Base-by-base conservation (phyloP, 2,329 filamentous ascomycete species). In the Paracamarosporium sp. region DNA sequence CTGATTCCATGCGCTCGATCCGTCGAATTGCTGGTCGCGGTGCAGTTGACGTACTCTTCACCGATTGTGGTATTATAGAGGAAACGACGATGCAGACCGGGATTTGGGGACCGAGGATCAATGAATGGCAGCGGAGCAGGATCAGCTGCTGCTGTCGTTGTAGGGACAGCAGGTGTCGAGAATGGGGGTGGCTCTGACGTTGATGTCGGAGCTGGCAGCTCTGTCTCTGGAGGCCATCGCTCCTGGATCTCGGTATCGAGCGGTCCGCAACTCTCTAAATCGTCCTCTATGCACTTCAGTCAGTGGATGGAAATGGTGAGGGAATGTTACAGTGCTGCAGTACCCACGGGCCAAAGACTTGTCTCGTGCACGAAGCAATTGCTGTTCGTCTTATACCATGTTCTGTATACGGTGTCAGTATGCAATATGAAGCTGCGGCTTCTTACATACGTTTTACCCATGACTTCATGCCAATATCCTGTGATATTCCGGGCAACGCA, bases 1-100 rank as follows among this genome's bases (percentile, higher is more conserved):
- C 15, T 33, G 12, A 55, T 33, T 28, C 38, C 31, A n/a, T 41
- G 28, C 27, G 53, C 33, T 15, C 45, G 43, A 15, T 50, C 41
- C 2, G 36, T 24, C 7, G 52, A 25, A 2, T 28, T 40, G 24
- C 35, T 45, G 33, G 31, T 53, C 15, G 24, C 22, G 11, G 57
- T 59, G 27, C 53, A 59, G 30, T 56, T 59, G 8, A 56, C 57
- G 24, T 59, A 59, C 33, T 59, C 57, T 20, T 59, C 57, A n/a
- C 57, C 53, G 31, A 59, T 56, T 5, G 53, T 56, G 12, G 52
- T 53, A 43, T 53, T 53, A 31, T 59, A 59, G 12, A 59, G 43
- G 50, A 44, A 58, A 4, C 56, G 56, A 3, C 46, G 50, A 15
- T 51, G 25, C 2, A 57, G 50, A 5, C 24, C 15, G 28, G 27